Evolutionary conservation across 768 basidiomycete genomes (phyloP).

Genomic region (Omphalotus guepiniiformis): DNA sequence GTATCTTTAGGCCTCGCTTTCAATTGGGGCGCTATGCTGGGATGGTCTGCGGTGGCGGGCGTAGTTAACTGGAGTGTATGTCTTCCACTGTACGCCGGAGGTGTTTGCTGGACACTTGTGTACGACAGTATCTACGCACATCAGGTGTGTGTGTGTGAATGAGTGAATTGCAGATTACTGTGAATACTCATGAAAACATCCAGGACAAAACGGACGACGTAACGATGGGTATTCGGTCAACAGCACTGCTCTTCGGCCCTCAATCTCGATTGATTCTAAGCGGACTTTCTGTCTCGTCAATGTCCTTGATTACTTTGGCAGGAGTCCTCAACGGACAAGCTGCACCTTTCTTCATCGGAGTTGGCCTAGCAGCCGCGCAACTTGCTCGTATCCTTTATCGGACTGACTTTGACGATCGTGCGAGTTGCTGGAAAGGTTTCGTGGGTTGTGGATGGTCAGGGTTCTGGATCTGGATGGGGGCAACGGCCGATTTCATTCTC

Average conservation of each 20-base stretch:
- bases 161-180: neutral
- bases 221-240: constrained; percentile 85
- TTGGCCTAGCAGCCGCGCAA: constrained; percentile 69
- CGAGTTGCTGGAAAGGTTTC: constrained; percentile 90
- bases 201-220: constrained; percentile 94
- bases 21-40: constrained; percentile 95
- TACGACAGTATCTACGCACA: constrained; percentile 99
- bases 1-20: constrained; percentile 73
- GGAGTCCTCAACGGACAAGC: constrained; percentile 79
- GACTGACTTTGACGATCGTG: constrained; percentile 72
- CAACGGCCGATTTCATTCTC: constrained; percentile 60
- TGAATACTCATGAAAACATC: neutral
- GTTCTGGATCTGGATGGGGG: constrained; percentile 83
- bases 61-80: constrained; percentile 77
- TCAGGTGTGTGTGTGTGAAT: constrained; percentile 49
- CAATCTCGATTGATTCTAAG: constrained; percentile 72
- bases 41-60: constrained; percentile 93
- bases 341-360: constrained; percentile 73
- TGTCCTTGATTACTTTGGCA: constrained; percentile 73
- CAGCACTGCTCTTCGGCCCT: constrained; percentile 85
- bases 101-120: constrained; percentile 89
- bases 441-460: constrained; percentile 85
- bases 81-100: constrained; percentile 85
- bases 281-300: constrained; percentile 65
- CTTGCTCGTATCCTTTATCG: constrained; percentile 69